Evolutionary conservation across 2,329 filamentous ascomycete species (phyloP), one percentile per base, ranked within the genome.

Genomic region (Clonostachys rosea): DNA sequence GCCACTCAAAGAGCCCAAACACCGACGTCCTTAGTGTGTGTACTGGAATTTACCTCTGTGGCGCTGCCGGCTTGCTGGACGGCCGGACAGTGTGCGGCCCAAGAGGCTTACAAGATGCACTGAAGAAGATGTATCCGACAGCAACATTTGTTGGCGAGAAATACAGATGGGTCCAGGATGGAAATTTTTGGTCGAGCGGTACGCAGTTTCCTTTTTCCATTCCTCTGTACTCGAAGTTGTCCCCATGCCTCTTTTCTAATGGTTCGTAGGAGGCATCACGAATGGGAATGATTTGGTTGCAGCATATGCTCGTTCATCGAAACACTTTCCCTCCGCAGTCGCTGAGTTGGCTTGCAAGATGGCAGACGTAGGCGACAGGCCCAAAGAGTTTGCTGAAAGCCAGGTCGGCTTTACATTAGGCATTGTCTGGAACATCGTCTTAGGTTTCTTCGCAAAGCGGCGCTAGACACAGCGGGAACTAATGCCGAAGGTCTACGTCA

Each of bases 201-300:
- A 57, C 24, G 24, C 24, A 4, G 24, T 10, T 30, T 24, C 3
- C 24, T 8, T 24, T 24, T 30, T 10, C 24, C 24, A 3, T 30
- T 30, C 24, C 24, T 30, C 24, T 30, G 8, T 10, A 30, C 24
- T 30, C 9, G 24, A 30, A 30, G 9, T 4, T 9, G 8, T 30
- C 24, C 9, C 24, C 9, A 30, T 4, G 3, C 9, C 3, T 30
- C 24, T 30, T 30, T 30, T 30, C 24, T 30, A 30, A 30, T 10
- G 1, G 9, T 30, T 30, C 24, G 12, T 12, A 76, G 74, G 74
- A 14, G 75, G 74, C 44, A 61, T 80, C 46, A 80, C 76, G 12
- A 79, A 79, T 50, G 76, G 76, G 33, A 79, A 79, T 52, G 78
- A 81, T 48, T 65, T 81, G 45, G 70, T 79, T 41, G 71, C 72